Conservation (phyloP, 306 rosid species). For the Hippophae rhamnoides region DNA sequence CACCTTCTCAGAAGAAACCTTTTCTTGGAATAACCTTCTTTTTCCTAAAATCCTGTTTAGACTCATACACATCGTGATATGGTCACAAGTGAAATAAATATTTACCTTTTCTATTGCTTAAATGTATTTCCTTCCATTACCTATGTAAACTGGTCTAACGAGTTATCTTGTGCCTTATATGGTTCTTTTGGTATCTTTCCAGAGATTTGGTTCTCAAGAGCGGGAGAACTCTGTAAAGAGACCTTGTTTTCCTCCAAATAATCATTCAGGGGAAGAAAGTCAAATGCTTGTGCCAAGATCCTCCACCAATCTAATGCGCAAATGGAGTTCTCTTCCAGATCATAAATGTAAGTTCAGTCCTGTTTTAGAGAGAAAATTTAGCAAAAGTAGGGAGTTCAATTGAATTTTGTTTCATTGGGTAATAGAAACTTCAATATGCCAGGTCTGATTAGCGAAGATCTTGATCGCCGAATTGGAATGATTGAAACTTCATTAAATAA, state of each 20-base stretch:
- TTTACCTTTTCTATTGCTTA: too few species aligned
- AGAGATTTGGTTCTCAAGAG: constrained; percentile 81
- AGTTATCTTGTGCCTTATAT: constrained; percentile 3
- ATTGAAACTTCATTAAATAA: constrained; percentile 82
- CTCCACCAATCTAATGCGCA: constrained; percentile 52
- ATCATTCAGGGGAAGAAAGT: constrained; percentile 64
- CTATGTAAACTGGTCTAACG: too few species aligned
- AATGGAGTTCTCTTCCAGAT: constrained; percentile 59
- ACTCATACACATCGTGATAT: too few species aligned
- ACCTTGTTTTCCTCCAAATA: constrained; percentile 43
- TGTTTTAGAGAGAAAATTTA: background rate
- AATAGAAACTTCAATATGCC: constrained; percentile 17
- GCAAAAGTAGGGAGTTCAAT: constrained; percentile 7
- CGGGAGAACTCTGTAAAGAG: constrained; percentile 61
- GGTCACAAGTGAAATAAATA: too few species aligned
- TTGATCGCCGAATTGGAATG: constrained; percentile 60
- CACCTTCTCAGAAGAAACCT: too few species aligned
- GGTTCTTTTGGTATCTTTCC: constrained; percentile 16
- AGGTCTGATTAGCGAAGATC: constrained; percentile 80
- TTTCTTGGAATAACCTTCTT: too few species aligned
- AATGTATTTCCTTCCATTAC: too few species aligned
- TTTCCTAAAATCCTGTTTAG: too few species aligned
- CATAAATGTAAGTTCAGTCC: constrained; percentile 48
- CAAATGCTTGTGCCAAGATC: constrained; percentile 60
- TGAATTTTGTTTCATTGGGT: constrained; percentile 10